phyloP scores from a whole-genome alignment of 257 asterid genomes.

The Nicotiana tomentosiformis region DNA sequence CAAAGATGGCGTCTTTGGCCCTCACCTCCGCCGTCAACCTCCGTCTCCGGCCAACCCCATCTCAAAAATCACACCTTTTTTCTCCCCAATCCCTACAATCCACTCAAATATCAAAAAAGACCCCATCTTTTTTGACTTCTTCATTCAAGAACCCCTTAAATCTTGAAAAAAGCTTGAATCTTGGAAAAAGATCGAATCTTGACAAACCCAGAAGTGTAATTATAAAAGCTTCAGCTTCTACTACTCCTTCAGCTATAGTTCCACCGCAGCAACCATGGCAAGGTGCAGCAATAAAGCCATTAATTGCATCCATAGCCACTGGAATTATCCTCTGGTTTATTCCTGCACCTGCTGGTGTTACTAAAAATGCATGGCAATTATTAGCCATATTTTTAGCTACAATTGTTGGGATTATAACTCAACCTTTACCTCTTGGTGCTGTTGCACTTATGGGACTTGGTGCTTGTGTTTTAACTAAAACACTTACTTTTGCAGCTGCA shows the following conservation, averaged over 20 bases:
- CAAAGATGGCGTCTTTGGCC: constrained; percentile 51
- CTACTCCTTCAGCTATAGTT: constrained; percentile 13
- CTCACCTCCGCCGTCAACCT: constrained; percentile 50
- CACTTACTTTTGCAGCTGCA: constrained; percentile 81
- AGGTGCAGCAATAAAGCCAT: constrained; percentile 79
- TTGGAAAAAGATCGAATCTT: constrained; percentile 1
- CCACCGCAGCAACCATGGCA: constrained; percentile 50
- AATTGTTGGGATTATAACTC: constrained; percentile 85
- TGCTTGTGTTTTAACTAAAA: constrained; percentile 77
- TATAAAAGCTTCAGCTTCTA: constrained; percentile 25
- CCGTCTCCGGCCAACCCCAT: constrained; percentile 39
- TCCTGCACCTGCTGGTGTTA: constrained; percentile 80
- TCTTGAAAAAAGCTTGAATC: constrained; percentile 1
- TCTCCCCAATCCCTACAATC: not conserved
- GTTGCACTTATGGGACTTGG: constrained; percentile 89
- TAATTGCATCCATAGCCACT: constrained; percentile 64
- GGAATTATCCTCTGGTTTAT: constrained; percentile 72
- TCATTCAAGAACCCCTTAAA: not conserved
- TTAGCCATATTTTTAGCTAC: constrained; percentile 86
- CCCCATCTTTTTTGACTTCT: not conserved
- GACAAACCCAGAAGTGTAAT: not conserved
- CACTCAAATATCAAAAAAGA: not conserved
- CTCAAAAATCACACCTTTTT: constrained; percentile 10
- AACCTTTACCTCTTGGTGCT: constrained; percentile 91
- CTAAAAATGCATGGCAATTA: constrained; percentile 76